phyloP scores from a whole-genome alignment of 345 rosid genomes.

The Dimocarpus longan region DNA sequence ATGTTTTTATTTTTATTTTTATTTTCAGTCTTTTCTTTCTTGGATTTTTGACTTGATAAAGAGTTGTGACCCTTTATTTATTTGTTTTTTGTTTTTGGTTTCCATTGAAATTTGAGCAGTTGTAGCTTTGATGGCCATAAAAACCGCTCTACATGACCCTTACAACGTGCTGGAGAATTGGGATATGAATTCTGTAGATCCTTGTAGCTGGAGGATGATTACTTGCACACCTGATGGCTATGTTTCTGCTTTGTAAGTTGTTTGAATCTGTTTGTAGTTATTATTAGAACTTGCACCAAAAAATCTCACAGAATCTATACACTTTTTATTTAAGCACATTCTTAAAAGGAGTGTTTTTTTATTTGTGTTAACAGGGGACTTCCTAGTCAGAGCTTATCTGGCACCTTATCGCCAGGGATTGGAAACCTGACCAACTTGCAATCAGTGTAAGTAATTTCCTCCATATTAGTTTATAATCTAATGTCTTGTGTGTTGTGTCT shows the following conservation, averaged over 20 bases:
- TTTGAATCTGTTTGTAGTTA: constrained; percentile 1
- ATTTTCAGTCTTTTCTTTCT: constrained; percentile 1
- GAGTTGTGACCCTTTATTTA: constrained; percentile 9
- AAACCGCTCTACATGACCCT: constrained; percentile 77
- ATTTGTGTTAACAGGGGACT: constrained; percentile 63
- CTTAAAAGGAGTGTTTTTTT: background rate
- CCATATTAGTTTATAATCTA: constrained; percentile 7
- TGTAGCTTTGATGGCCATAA: constrained; percentile 86
- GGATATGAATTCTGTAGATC: constrained; percentile 98
- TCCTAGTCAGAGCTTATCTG: constrained; percentile 96
- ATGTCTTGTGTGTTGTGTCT: constrained; percentile 1
- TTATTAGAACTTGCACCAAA: background rate
- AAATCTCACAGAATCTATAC: constrained; percentile 1
- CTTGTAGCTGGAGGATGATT: constrained; percentile 99
- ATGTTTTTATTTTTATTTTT: constrained; percentile 9
- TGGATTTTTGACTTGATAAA: background rate
- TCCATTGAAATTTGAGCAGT: constrained; percentile 59
- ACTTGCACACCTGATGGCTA: constrained; percentile 80
- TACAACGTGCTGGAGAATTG: constrained; percentile 91
- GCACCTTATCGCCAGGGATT: constrained; percentile 79
- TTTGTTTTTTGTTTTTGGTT: background rate
- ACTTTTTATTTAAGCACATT: background rate
- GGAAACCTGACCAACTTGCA: constrained; percentile 86
- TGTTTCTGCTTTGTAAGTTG: constrained; percentile 90
- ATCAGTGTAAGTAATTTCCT: constrained; percentile 67